Evolutionary conservation across 208 protist species (phyloP).

Genomic region (Crithidia mellificae): DNA sequence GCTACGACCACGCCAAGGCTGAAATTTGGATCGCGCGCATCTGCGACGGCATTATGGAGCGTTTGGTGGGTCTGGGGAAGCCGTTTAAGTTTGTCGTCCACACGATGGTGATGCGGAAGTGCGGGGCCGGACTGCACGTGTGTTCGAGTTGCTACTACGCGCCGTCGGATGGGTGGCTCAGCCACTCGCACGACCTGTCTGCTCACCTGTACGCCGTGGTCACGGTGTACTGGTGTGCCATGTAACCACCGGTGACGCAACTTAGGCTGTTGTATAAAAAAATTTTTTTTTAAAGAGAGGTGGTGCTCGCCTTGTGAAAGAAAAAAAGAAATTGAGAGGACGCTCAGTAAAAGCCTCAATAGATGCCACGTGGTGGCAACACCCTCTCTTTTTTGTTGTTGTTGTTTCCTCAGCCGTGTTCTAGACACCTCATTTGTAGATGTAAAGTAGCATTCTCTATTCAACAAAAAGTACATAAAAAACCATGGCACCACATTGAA

Average conservation of each 20-base stretch:
- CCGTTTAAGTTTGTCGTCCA: constrained; percentile 89
- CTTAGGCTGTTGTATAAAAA: background rate
- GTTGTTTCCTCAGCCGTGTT: too few species aligned
- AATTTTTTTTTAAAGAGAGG: too few species aligned
- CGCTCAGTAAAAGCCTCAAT: too few species aligned
- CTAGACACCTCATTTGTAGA: too few species aligned
- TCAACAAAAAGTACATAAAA: too few species aligned
- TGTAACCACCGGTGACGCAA: constrained; percentile 31
- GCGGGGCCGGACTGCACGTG: constrained; percentile 81
- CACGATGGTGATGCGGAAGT: constrained; percentile 83
- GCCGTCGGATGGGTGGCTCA: constrained; percentile 79
- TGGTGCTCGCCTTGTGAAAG: too few species aligned
- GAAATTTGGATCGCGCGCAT: constrained; percentile 79
- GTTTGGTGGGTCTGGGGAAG: constrained; percentile 68
- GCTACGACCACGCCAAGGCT: constrained; percentile 80
- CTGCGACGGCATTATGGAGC: constrained; percentile 84
- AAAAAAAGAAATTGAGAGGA: too few species aligned
- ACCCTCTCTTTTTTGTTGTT: too few species aligned
- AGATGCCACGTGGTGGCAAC: too few species aligned
- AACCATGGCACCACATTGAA: too few species aligned
- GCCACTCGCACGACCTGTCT: constrained; percentile 86
- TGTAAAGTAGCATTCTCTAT: too few species aligned
- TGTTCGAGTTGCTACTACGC: constrained; percentile 85
- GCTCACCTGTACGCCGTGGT: constrained; percentile 81
- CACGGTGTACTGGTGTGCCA: constrained; percentile 85